Evolutionary conservation across 805 yeast species (phyloP), one percentile per base, ranked within the genome.

Genomic region (Barnettozyma vustinii): DNA sequence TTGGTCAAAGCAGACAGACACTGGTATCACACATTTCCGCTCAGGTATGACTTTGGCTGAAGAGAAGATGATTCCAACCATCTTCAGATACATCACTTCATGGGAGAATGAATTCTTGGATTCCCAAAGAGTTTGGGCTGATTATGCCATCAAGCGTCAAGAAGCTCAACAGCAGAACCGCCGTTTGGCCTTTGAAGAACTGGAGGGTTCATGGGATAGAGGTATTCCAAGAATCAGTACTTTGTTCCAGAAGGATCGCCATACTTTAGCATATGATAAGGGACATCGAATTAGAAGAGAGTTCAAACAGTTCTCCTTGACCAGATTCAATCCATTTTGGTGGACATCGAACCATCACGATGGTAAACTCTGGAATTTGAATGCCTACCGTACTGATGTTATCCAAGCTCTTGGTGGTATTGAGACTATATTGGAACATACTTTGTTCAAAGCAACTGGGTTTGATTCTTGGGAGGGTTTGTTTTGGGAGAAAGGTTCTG

Each of bases 381-480:
- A 87, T 59, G 84, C 96, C 0, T 94, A 94, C 64, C 75, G 99
- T 57, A 84, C 96, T 0, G 99, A 94, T 68, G 97, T 94, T 2
- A 91, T 94, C 41, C 97, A 94, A 66, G 96, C 98, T 0, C 74
- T 94, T 4, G 99, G 99, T 42, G 99, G 99, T 45, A 87, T 94
- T 50, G 97, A 92, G 60, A 89, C 98, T 0, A 94, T 94, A 62
- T 67, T 94, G 52, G 98, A 92, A 60, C 99, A 94, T 59, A 90
- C 98, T 0, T 68, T 94, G 42, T 94, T 94, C 72, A 89, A 87
- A 63, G 99, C 96, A 12, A 94, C 99, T 1, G 99, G 99, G 0
- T 94, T 94, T 62, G 96, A 87, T 57, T 87, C 95, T 9, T 94
- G 99, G 99, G 99, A 94, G 70, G 98, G 99, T 5, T 71, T 94